Percentiles rank a stretch among this genome's conserved stretches.
phyloP scores from a whole-genome alignment of 768 basidiomycete genomes.

The Agaricus bisporus region DNA sequence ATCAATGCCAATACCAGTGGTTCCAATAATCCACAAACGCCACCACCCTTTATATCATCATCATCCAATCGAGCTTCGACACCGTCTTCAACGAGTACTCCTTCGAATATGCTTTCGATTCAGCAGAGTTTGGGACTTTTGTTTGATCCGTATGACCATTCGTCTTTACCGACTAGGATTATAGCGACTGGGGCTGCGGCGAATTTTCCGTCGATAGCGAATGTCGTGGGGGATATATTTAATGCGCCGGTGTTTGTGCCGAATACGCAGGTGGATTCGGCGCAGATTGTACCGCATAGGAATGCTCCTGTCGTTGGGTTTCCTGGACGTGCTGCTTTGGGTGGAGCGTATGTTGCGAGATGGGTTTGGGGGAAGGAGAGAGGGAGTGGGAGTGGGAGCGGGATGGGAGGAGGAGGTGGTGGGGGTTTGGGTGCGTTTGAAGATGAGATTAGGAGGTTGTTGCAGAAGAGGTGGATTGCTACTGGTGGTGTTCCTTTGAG shows the following conservation, averaged over 20 bases:
- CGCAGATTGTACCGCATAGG: constrained; percentile 63
- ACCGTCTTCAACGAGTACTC: not conserved
- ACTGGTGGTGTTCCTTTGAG: constrained; percentile 52
- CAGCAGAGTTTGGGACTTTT: constrained; percentile 52
- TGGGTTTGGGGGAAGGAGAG: constrained; percentile 81
- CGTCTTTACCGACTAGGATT: constrained; percentile 57
- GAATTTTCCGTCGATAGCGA: constrained; percentile 78
- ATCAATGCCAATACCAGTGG: not conserved
- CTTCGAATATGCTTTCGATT: not conserved
- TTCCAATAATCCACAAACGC: constrained; percentile 14
- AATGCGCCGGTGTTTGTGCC: constrained; percentile 78
- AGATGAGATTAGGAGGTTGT: constrained; percentile 68
- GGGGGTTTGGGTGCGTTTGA: constrained; percentile 61
- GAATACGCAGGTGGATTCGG: constrained; percentile 68
- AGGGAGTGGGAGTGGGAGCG: constrained; percentile 13
- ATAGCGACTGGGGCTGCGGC: constrained; percentile 75
- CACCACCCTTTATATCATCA: constrained; percentile 25
- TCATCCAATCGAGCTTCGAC: constrained; percentile 21
- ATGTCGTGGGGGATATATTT: constrained; percentile 77
- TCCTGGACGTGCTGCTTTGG: constrained; percentile 64
- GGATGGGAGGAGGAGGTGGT: constrained; percentile 13
- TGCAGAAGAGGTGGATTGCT: constrained; percentile 70
- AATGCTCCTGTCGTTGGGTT: constrained; percentile 69
- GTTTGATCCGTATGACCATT: constrained; percentile 76
- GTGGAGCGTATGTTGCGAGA: constrained; percentile 72